phyloP scores from a whole-genome alignment of 352 stramenopile species.

The Globisporangium cystogenes region DNA sequence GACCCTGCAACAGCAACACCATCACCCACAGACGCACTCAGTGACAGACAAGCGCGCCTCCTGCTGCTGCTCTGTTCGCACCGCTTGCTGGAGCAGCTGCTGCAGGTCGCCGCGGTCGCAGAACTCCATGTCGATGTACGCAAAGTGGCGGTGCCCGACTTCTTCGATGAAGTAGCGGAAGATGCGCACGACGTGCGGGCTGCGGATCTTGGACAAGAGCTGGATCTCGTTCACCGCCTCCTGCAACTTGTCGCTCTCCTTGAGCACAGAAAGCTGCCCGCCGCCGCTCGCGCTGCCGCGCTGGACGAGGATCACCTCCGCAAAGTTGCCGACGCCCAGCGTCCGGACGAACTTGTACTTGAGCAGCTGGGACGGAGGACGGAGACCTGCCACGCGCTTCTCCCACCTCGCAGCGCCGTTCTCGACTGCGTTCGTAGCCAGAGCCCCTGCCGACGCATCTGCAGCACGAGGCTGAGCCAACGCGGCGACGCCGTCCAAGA shows the following conservation, averaged over 20 bases:
- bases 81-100: constrained; percentile 29
- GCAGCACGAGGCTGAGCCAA: not conserved
- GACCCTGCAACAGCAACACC: constrained; percentile 17
- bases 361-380: constrained; percentile 50
- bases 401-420: constrained; percentile 41
- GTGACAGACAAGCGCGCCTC: not conserved
- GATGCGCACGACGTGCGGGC: constrained; percentile 65
- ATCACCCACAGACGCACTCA: not conserved
- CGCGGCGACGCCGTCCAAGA: constrained; percentile 5
- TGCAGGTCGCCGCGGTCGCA: constrained; percentile 58
- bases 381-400: constrained; percentile 42
- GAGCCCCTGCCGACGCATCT: not conserved
- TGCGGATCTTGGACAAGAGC: constrained; percentile 50
- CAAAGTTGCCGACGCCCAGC: constrained; percentile 67
- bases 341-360: constrained; percentile 59
- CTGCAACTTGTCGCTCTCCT: constrained; percentile 77
- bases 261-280: constrained; percentile 46
- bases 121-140: constrained; percentile 84
- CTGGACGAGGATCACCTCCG: constrained; percentile 68
- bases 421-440: constrained; percentile 12
- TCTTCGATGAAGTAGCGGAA: constrained; percentile 73
- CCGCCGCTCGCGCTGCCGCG: constrained; percentile 14
- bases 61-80: not conserved
- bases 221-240: constrained; percentile 77
- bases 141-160: constrained; percentile 68